Evolutionary conservation across 2,329 filamentous ascomycete species (phyloP).

Genomic region (Anthostomella pinea): DNA sequence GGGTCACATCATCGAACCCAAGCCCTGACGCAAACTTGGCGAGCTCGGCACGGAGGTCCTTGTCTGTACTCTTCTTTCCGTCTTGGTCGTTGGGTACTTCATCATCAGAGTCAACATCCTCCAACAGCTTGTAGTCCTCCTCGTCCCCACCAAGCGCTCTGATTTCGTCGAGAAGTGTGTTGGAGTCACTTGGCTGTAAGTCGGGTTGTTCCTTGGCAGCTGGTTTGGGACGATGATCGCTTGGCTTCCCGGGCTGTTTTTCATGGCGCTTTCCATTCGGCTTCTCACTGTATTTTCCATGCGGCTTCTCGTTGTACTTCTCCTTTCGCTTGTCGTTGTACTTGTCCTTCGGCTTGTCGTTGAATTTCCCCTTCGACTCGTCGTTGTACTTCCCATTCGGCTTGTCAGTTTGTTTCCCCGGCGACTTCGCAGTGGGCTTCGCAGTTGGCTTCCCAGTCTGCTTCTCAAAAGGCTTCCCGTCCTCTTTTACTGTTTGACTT

Average conservation of each 20-base stretch:
- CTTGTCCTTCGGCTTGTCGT: no score
- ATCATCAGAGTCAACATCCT: slow-evolving; percentile 50
- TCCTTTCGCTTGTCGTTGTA: no score
- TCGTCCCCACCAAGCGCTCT: slow-evolving; percentile 63
- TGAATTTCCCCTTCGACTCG: no score
- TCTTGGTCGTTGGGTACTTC: slow-evolving; percentile 37
- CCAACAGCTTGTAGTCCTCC: slow-evolving; percentile 60
- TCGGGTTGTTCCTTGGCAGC: slow-evolving; percentile 8
- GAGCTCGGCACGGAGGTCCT: slow-evolving; percentile 48
- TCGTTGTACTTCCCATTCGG: no score
- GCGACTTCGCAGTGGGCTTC: slow-evolving; percentile 20
- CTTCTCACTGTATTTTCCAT: slow-evolving; percentile 28
- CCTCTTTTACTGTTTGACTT: slow-evolving; percentile 8
- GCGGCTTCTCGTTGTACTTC: slow-evolving; percentile 18
- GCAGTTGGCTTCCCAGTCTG: slow-evolving; percentile 28
- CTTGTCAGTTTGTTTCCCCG: slow-evolving; percentile 16
- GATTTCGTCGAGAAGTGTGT: slow-evolving; percentile 58
- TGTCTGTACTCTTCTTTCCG: slow-evolving; percentile 38
- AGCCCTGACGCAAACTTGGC: slow-evolving; percentile 50
- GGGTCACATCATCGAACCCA: slow-evolving; percentile 43
- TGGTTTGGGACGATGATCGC: slow-evolving; percentile 11
- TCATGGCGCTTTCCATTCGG: slow-evolving; percentile 18
- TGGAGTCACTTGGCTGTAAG: slow-evolving; percentile 26
- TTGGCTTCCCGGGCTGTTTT: slow-evolving; percentile 15
- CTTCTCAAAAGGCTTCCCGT: slow-evolving; percentile 16